Evolutionary conservation across 805 yeast species (phyloP), one percentile per base, ranked within the genome.

Genomic region (Candida sphagnicola): DNA sequence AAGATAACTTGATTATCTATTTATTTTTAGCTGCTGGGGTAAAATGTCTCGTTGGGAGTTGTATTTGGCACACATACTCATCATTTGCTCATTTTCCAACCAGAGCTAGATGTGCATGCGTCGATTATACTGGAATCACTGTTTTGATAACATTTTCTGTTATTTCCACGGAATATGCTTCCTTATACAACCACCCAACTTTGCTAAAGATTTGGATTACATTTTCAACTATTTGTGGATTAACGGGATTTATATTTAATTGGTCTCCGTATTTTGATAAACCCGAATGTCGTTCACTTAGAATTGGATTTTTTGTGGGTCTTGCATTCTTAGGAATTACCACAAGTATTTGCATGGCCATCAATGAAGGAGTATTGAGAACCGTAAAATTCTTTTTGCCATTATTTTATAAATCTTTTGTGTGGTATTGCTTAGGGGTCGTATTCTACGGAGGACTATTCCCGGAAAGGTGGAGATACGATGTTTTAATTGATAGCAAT

Each of bases 61-160:
- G 82, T 2, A 63, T 82, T 30, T 91, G 97, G 97, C 99, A 91
- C 61, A 85, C 97, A 3, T 90, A 88, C 61, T 78, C 84, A 42
- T 81, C 88, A 44, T 85, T 88, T 46, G 78, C 91, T 13, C 73
- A 74, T 36, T 59, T 84, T 32, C 52, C 67, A 15, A 57, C 79
- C 45, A 75, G 96, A 56, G 72, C 80, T 47, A 75, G 78, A 38
- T 87, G 85, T 62, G 96, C 96, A 0, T 93, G 99, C 59, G 79
- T 90, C 31, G 99, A 91, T 65, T 91, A 91, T 61, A 83, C 95
- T 5, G 99, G 99, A 2, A 91, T 91, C 48, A 88, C 97, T 0
- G 74, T 89, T 11, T 67, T 93, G 47, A 90, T 91, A 50, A 84
- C 96, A 0, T 91, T 95, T 12, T 85, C 96, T 2, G 84, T 93